Conservation (phyloP, 179 eudicot species). For the Spergularia azorica region DNA sequence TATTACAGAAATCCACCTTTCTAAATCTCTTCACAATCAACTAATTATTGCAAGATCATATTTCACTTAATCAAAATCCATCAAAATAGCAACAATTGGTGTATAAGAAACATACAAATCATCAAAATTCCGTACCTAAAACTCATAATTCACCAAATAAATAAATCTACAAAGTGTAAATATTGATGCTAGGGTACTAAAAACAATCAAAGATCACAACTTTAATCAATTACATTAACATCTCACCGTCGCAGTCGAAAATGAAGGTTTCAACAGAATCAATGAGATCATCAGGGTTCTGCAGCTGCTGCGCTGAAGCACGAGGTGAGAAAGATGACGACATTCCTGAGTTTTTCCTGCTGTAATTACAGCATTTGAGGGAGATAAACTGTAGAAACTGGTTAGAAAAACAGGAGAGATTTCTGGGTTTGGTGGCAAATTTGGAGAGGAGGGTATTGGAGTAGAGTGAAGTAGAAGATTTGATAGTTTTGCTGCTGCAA, state of each 20-base stretch:
- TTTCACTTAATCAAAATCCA: not conserved
- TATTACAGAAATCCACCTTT: too few relatives aligned
- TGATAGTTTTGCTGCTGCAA: slow-evolving; percentile 13
- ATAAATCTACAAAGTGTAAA: too few relatives aligned
- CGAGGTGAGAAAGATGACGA: slow-evolving; percentile 33
- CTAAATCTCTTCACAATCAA: too few relatives aligned
- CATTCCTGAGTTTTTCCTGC: slow-evolving; percentile 26
- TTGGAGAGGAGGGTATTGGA: slow-evolving; percentile 33
- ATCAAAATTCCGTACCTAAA: too few relatives aligned
- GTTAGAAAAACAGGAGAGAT: slow-evolving; percentile 36
- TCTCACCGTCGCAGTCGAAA: slow-evolving; percentile 91
- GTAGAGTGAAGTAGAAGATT: slow-evolving; percentile 20
- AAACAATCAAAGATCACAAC: not conserved
- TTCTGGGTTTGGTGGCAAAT: slow-evolving; percentile 23
- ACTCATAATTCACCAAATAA: too few relatives aligned
- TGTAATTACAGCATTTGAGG: slow-evolving; percentile 28
- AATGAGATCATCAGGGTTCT: slow-evolving; percentile 72
- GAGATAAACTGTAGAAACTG: slow-evolving; percentile 27
- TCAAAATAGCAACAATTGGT: not conserved
- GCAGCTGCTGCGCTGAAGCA: slow-evolving; percentile 54
- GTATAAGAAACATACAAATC: too few relatives aligned
- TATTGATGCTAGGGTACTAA: too few relatives aligned
- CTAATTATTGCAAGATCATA: too few relatives aligned
- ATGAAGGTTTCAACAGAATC: slow-evolving; percentile 95
- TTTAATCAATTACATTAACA: not conserved